Base-by-base conservation (phyloP, 73 alveolate genomes). In the Durusdinium trenchii region DNA sequence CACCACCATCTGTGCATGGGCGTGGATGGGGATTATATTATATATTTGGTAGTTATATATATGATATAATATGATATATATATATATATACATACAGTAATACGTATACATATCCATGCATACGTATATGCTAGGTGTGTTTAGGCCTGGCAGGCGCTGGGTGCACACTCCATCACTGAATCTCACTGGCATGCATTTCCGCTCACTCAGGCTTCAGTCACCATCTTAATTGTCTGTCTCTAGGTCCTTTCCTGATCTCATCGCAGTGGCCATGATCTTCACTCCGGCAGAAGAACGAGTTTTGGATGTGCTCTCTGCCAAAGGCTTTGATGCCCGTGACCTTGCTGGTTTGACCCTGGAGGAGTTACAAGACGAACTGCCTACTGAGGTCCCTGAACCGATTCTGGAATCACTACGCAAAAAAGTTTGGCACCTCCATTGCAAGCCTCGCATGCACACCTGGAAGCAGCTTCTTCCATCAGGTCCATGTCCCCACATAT, bases 181-280 rank as follows among this genome's bases (percentile, higher is more conserved):
- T n/a, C n/a, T n/a, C n/a, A n/a, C n/a, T n/a, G n/a, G n/a, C n/a
- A n/a, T n/a, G n/a, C n/a, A n/a, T n/a, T n/a, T n/a, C n/a, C n/a
- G n/a, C n/a, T n/a, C n/a, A n/a, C n/a, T n/a, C n/a, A n/a, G n/a
- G n/a, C n/a, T n/a, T n/a, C n/a, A n/a, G n/a, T n/a, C n/a, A n/a
- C n/a, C n/a, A n/a, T n/a, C n/a, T n/a, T n/a, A n/a, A n/a, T n/a
- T n/a, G n/a, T n/a, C n/a, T n/a, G n/a, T n/a, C n/a, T n/a, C n/a
- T n/a, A n/a, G n/a, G n/a, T n/a, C n/a, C n/a, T n/a, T n/a, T 78
- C 60, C 92, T 48, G 12, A 16, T 26, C n/a, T 40, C 92, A 46
- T 42, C 50, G 28, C 92, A 52, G 92, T 52, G 30, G 92, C 92
- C 69, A 52, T 52, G 75, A n/a, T n/a, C n/a, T 84, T 45, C 76